Evolutionary conservation across 2,329 filamentous ascomycete genomes (phyloP), one percentile per base, ranked within the genome.

Genomic region (Xylaria sp.): DNA sequence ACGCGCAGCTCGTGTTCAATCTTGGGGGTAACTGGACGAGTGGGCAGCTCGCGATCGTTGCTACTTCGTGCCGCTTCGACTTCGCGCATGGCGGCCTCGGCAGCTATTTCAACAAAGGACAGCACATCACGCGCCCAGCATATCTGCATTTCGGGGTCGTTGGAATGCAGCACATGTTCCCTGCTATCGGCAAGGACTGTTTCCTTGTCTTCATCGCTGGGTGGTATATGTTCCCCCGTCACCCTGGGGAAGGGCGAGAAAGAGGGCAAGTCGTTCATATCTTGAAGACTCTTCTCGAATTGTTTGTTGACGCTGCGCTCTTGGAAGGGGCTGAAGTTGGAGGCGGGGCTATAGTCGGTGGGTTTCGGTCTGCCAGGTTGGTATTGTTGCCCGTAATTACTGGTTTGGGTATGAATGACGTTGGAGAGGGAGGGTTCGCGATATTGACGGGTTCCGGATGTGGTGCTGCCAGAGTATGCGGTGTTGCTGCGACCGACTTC

Each of bases 81-180:
- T 50, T 94, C 87, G 65, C 93, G 89, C 67, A 89, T 83, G 74
- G 91, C 89, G 68, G 94, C 91, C 74, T 97, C 91, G 76, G 91
- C 87, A 57, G 93, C 88, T 65, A 94, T 90, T 76, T 97, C 95
- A 36, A 95, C 93, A 84, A 94, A 97, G 61, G 90, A 89, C 67
- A 99, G 86, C 52, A 94, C 91, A 81, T 98, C 96, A 77, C 97
- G 92, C 46, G 96, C 95, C 96, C 96, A 99, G 68, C 93, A 93
- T 76, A 99, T 87, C 83, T 99, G 96, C 89, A 97, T 97, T 74
- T 97, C 91, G 57, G 97, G 93, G 78, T 99, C 94, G 76, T 97
- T 97, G 55, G 94, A 97, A 77, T 94, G 93, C 70, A 99, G 85
- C 41, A 98, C 95, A 67, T 92, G 88, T 69, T 92, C 83, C 64